A percentile compares a stretch with the other conserved stretches of the same genome.
Conservation (phyloP, 2,329 filamentous ascomycete species). For the Aspergillus arachidicola region DNA sequence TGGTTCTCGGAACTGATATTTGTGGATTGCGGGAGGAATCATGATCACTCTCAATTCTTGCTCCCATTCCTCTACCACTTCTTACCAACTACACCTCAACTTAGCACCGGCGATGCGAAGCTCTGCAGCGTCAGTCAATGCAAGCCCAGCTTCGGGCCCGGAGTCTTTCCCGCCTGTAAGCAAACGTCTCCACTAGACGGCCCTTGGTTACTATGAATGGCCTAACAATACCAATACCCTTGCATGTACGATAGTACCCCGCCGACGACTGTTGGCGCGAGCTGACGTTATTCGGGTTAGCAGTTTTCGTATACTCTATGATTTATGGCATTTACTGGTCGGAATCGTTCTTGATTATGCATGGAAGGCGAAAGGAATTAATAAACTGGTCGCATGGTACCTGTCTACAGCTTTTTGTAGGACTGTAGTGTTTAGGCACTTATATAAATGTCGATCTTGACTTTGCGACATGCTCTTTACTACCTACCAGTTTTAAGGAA, state of each 20-base stretch:
- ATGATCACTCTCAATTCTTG: constrained; percentile 22
- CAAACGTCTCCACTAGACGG: background rate
- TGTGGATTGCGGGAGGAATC: constrained; percentile 60
- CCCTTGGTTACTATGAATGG: background rate
- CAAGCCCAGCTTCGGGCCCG: background rate
- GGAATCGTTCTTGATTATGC: constrained; percentile 2
- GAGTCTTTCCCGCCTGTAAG: background rate
- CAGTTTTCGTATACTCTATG: background rate
- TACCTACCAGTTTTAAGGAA: background rate
- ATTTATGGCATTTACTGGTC: constrained; percentile 9
- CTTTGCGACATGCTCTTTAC: background rate
- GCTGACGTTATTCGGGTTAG: background rate
- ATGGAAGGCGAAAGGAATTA: constrained; percentile 1
- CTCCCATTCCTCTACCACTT: background rate
- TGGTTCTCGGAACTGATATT: constrained; percentile 60
- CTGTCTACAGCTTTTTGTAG: background rate
- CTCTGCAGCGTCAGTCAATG: background rate
- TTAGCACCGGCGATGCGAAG: background rate
- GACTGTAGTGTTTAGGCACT: background rate
- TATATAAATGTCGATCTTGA: background rate
- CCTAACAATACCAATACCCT: background rate
- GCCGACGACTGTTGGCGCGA: background rate
- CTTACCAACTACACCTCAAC: background rate
- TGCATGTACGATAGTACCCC: constrained; percentile 1
- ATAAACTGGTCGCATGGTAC: background rate